phyloP scores from a whole-genome alignment of 306 rosid species.

The Carpinus fangiana region DNA sequence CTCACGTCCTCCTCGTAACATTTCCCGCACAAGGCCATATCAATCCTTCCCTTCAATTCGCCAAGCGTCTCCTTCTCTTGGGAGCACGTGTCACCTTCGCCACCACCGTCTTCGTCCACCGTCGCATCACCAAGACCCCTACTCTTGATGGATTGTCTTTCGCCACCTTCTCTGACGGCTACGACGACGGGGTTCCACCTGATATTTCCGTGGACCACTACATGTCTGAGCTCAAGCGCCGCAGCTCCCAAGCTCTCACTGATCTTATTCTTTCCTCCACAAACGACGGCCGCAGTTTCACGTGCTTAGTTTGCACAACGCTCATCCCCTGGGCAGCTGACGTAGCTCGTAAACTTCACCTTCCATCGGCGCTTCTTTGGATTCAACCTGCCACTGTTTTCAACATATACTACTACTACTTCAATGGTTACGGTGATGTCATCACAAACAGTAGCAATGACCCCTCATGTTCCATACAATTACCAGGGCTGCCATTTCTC shows the following conservation, averaged over 20 bases:
- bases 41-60: constrained; percentile 40
- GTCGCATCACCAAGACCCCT: constrained; percentile 23
- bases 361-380: constrained; percentile 38
- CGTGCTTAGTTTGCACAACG: constrained; percentile 32
- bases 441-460: not conserved
- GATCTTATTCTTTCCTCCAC: constrained; percentile 15
- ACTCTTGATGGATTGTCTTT: constrained; percentile 13
- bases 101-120: constrained; percentile 18
- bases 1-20: constrained; percentile 20
- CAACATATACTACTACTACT: constrained; percentile 41
- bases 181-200: constrained; percentile 26
- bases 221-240: constrained; percentile 32
- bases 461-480: not conserved
- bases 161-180: constrained; percentile 46
- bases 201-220: not conserved
- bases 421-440: constrained; percentile 20
- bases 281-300: constrained; percentile 31
- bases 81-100: constrained; percentile 32
- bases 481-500: constrained; percentile 38
- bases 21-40: constrained; percentile 44
- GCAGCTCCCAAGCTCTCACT: constrained; percentile 27
- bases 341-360: constrained; percentile 31
- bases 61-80: constrained; percentile 30
- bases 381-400: constrained; percentile 46
- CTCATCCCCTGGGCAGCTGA: constrained; percentile 40